These are phyloP conservation scores for Candida dajiaensis DNA, from an alignment of 805 yeast species.

Conservation along the genomic window DNA sequence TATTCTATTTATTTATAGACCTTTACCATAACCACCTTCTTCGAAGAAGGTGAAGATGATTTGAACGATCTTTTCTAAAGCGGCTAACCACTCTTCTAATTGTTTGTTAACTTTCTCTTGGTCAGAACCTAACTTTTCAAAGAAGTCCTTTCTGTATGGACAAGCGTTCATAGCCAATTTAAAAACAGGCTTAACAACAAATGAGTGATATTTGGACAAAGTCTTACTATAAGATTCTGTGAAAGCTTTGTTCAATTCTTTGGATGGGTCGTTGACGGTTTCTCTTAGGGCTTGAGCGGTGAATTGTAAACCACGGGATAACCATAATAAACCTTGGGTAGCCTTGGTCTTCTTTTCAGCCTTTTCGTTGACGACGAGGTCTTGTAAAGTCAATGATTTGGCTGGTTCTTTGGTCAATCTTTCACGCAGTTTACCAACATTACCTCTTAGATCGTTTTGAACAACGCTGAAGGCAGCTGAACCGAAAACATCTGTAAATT, in stretches of 20 bases:
- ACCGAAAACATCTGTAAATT: slow-evolving; percentile 54
- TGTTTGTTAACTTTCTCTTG: slow-evolving; percentile 61
- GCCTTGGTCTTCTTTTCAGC: slow-evolving; percentile 63
- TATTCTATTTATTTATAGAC: slow-evolving; percentile 41
- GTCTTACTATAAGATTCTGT: slow-evolving; percentile 82
- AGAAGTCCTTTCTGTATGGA: slow-evolving; percentile 84
- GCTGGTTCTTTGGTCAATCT: slow-evolving; percentile 62
- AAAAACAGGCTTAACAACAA: slow-evolving; percentile 80
- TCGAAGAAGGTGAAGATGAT: slow-evolving; percentile 70
- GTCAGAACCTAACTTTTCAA: slow-evolving; percentile 73
- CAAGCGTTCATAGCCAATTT: slow-evolving; percentile 94
- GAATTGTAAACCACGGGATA: slow-evolving; percentile 78
- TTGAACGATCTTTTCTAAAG: slow-evolving; percentile 68
- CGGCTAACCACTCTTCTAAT: slow-evolving; percentile 66
- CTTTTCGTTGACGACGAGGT: slow-evolving; percentile 66
- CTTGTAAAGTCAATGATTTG: slow-evolving; percentile 65
- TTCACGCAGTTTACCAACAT: slow-evolving; percentile 67
- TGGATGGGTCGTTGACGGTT: slow-evolving; percentile 53
- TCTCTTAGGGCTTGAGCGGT: slow-evolving; percentile 88
- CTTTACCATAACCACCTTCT: slow-evolving; percentile 83
- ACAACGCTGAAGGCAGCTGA: slow-evolving; percentile 82
- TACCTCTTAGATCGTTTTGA: slow-evolving; percentile 84
- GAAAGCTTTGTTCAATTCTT: slow-evolving; percentile 71
- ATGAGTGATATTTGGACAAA: slow-evolving; percentile 72
- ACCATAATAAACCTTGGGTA: slow-evolving; percentile 88